Evolutionary conservation across 202 grass and related monocot genomes (phyloP).

Genomic region (Bolboschoenoplectus hybrid): DNA sequence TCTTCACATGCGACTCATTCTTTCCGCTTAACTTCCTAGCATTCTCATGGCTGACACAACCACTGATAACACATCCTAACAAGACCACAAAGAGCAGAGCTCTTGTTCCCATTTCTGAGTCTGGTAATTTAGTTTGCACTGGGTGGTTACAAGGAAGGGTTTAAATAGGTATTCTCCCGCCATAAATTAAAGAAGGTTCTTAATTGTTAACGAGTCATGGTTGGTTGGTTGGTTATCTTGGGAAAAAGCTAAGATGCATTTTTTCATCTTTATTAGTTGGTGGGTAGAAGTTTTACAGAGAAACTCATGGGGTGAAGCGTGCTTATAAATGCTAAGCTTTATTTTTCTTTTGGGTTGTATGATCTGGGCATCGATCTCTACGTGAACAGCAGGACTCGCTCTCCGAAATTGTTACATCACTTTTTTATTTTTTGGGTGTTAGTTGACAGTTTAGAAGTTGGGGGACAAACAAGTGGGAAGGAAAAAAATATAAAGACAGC

Average conservation of each 20-base stretch:
- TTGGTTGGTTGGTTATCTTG: conserved; percentile 17
- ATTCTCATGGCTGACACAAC: conserved; percentile 21
- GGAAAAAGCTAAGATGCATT: conserved; percentile 1
- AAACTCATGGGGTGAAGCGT: neutral
- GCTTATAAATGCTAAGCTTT: conserved; percentile 34
- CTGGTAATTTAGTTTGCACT: neutral
- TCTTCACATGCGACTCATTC: neutral
- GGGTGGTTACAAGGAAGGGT: neutral
- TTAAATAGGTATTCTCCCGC: conserved; percentile 42
- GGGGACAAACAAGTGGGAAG: neutral
- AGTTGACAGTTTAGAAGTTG: conserved; percentile 11
- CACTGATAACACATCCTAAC: conserved; percentile 27
- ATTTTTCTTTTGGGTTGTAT: neutral
- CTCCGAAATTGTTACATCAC: neutral
- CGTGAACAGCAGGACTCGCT: neutral
- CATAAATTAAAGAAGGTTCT: conserved; percentile 20
- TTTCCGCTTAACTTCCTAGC: conserved; percentile 6
- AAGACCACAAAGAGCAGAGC: conserved; percentile 34
- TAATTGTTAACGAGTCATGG: neutral
- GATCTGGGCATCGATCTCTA: neutral
- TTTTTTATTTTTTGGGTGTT: neutral
- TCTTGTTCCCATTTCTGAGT: conserved; percentile 26
- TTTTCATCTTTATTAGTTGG: conserved; percentile 37
- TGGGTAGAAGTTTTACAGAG: conserved; percentile 30
- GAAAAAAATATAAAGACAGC: neutral